Evolutionary conservation across 768 basidiomycete species (phyloP), one percentile per base, ranked within the genome.

Genomic region (Kwoniella dejecticola): DNA sequence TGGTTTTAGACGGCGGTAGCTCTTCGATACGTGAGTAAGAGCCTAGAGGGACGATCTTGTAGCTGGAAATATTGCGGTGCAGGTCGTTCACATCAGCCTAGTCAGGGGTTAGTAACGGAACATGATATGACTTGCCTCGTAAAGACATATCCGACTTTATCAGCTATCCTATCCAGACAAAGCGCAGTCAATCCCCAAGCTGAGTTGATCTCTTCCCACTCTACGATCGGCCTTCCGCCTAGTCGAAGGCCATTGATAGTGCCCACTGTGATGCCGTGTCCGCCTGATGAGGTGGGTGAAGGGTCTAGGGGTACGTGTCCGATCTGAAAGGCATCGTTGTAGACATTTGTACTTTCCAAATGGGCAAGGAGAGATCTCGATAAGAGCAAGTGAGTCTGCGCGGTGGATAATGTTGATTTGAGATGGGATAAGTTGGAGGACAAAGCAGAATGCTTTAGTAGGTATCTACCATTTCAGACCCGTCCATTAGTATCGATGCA

Each of bases 131-230:
- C 86, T 67, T 79, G 93, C 93, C 86, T 86, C 72, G 89, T 87
- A 69, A 96, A 97, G 3, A 85, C 85, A 72, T 87, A 91, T 63
- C 91, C 92, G 13, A 96, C 85, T 79, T 97, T 99, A 57, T 89
- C 84, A 11, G 91, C 91, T 49, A 99, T 85, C 6, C 91, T 91
- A 72, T 95, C 90, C 33, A 97, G 81, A 57, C 98, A 82, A 17
- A 98, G 83, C n/a, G 95, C 82, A 0, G 94, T 91, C 75, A 96
- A 89, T 1, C 96, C 96, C 93, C 95, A 96, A 17, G 96, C 96
- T 11, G 96, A 96, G 74, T 98, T 98, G 77, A 98, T 93, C 80
- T 99, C 96, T 2, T 91, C 86, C 94, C 94, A 99, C 75, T 98
- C 96, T 29, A 98, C 94, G 87, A 91, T 64, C 8, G 61, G 66